A percentile compares a stretch with the other conserved stretches of the same genome.
Evolutionary conservation across 1,284 basidiomycete genomes (phyloP).

Genomic region (Baeospora myosura): DNA sequence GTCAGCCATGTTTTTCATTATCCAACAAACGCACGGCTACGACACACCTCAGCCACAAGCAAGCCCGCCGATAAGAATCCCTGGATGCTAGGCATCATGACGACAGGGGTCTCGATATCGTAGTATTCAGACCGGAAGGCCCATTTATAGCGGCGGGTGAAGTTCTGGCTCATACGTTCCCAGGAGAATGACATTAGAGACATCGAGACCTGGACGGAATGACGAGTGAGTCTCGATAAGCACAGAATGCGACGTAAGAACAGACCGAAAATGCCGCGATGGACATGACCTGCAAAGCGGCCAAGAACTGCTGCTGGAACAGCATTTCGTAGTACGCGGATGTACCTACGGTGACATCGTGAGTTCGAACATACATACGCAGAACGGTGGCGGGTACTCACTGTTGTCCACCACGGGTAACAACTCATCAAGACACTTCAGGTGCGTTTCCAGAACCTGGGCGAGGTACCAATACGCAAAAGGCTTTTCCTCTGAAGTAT

Average conservation of each 20-base stretch:
- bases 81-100: slow-evolving; percentile 34
- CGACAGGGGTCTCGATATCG: slow-evolving; percentile 28
- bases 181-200: slow-evolving; percentile 23
- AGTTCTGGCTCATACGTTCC: slow-evolving; percentile 36
- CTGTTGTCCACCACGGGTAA: slow-evolving; percentile 31
- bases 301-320: slow-evolving; percentile 43
- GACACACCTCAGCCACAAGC: slow-evolving; percentile 5
- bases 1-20: not conserved
- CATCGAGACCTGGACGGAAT: too few species aligned
- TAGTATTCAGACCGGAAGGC: slow-evolving; percentile 52
- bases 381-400: slow-evolving; percentile 15
- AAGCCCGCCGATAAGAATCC: slow-evolving; percentile 26
- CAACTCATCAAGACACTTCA: slow-evolving; percentile 23
- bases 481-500: slow-evolving; percentile 51
- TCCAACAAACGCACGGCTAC: not conserved
- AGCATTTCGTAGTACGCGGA: slow-evolving; percentile 36
- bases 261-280: slow-evolving; percentile 41
- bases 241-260: slow-evolving; percentile 1
- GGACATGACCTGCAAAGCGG: slow-evolving; percentile 47
- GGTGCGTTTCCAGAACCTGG: not conserved
- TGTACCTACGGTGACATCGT: slow-evolving; percentile 29
- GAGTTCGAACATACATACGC: slow-evolving; percentile 3
- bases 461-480: not conserved
- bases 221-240: too few species aligned
- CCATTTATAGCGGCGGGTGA: slow-evolving; percentile 69